Evolutionary conservation across 129 eudicot genomes (phyloP).

Genomic region (Heracleum sosnowskyi): DNA sequence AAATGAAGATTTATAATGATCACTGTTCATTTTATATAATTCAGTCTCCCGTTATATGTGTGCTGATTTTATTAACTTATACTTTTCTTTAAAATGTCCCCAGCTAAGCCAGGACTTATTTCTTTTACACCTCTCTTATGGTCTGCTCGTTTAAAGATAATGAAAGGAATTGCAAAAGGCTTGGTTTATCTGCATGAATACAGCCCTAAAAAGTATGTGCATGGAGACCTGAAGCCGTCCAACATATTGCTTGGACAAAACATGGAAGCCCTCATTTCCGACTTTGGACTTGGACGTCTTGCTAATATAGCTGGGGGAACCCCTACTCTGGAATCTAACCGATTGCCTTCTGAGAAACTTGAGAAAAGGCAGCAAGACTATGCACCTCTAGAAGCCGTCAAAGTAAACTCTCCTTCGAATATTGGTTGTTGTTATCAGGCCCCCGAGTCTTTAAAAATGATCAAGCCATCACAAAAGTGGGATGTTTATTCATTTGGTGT

Average conservation of each 20-base stretch:
- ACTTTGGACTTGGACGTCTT: constrained; percentile 80
- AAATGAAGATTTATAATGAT: not conserved
- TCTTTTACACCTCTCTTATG: constrained; percentile 74
- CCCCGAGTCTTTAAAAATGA: constrained; percentile 80
- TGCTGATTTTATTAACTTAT: not conserved
- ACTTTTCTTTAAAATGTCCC: constrained; percentile 3
- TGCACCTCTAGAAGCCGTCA: constrained; percentile 41
- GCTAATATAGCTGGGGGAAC: constrained; percentile 91
- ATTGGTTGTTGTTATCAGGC: constrained; percentile 60
- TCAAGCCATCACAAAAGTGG: constrained; percentile 98
- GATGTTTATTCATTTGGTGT: constrained; percentile 88
- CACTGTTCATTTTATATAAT: not conserved
- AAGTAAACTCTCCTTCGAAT: constrained; percentile 24
- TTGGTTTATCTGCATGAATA: constrained; percentile 77
- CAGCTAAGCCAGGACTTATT: constrained; percentile 72
- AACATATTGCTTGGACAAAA: constrained; percentile 63
- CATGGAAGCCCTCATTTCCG: constrained; percentile 84
- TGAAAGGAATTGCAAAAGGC: constrained; percentile 87
- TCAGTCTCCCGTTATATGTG: not conserved
- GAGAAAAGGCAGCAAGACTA: constrained; percentile 7
- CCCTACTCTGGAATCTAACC: constrained; percentile 56
- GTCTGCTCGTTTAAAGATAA: constrained; percentile 51
- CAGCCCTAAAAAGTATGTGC: constrained; percentile 94
- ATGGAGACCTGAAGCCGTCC: constrained; percentile 87
- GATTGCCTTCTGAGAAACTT: constrained; percentile 38